Conservation (phyloP, 2,329 filamentous ascomycete genomes). For the Orbilia blumenaviensis region DNA sequence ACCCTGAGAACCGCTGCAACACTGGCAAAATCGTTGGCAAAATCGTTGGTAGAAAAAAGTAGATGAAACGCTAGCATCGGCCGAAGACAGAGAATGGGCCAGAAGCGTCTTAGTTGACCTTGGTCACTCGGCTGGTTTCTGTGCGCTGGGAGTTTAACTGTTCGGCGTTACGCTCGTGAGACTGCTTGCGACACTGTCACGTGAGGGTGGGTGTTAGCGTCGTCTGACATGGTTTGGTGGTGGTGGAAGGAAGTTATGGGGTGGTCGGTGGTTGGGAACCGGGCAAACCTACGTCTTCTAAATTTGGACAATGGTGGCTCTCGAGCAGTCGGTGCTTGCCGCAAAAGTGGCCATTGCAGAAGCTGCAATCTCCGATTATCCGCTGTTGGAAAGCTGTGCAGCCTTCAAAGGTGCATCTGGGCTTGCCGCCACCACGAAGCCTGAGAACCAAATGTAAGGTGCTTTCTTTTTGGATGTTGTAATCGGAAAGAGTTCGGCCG, state of each 20-base stretch:
- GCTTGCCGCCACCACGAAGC: conserved; percentile 47
- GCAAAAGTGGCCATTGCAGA: conserved; percentile 94
- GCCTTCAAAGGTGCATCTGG: conserved; percentile 83
- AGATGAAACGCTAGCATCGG: conserved; percentile 3
- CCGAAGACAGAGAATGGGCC: background rate
- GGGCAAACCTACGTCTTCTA: conserved; percentile 78
- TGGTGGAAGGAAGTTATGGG: background rate
- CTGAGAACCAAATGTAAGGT: conserved; percentile 51
- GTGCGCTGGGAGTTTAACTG: conserved; percentile 93
- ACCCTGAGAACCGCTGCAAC: conserved; percentile 6
- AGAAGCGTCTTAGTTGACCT: conserved; percentile 72
- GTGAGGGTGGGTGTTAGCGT: conserved; percentile 13
- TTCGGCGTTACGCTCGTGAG: conserved; percentile 89
- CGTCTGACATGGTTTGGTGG: conserved; percentile 1
- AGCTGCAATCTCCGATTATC: conserved; percentile 94
- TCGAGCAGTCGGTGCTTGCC: conserved; percentile 93
- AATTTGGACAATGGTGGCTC: conserved; percentile 88
- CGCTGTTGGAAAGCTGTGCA: conserved; percentile 88
- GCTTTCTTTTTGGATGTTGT: conserved; percentile 98
- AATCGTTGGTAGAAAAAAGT: background rate
- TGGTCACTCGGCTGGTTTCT: conserved; percentile 75
- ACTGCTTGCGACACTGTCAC: conserved; percentile 88
- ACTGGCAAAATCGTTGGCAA: background rate
- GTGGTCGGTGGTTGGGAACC: conserved; percentile 13
- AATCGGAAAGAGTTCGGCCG: conserved; percentile 97